Conservation (phyloP, 768 basidiomycete species). For the Suillus subluteus region DNA sequence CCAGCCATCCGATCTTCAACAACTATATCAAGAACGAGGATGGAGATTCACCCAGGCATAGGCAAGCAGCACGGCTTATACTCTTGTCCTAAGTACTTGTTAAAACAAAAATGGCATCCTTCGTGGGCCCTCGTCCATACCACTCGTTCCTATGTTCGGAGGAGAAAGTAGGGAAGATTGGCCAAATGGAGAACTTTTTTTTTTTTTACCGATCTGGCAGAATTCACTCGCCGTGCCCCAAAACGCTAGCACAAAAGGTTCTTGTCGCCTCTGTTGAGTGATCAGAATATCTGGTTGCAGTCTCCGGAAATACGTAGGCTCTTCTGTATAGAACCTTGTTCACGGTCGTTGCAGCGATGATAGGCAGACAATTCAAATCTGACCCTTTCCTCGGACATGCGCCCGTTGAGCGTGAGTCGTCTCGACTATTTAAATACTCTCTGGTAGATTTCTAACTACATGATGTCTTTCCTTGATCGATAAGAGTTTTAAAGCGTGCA, state of each 20-base stretch:
- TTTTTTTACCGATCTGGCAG: neutral
- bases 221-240: conserved; percentile 55
- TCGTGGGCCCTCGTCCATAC: conserved; percentile 62
- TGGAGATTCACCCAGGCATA: neutral
- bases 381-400: conserved; percentile 10
- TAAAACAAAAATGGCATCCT: conserved; percentile 66
- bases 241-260: conserved; percentile 62
- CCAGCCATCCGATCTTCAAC: conserved; percentile 52
- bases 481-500: neutral
- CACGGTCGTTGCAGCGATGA: conserved; percentile 47
- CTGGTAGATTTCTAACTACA: conserved; percentile 23
- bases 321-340: conserved; percentile 52
- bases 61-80: conserved; percentile 24
- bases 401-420: conserved; percentile 38
- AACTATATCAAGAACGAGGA: conserved; percentile 36
- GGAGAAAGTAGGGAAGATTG: conserved; percentile 2
- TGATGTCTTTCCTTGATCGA: neutral
- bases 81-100: conserved; percentile 58
- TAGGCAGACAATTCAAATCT: neutral
- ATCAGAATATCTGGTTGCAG: conserved; percentile 57
- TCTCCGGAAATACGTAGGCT: conserved; percentile 31
- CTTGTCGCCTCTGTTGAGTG: conserved; percentile 52
- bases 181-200: conserved; percentile 12
- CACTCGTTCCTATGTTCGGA: conserved; percentile 73
- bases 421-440: conserved; percentile 35